Base-by-base conservation (phyloP, 1,284 basidiomycete genomes). In the Sporisorium reilianum region DNA sequence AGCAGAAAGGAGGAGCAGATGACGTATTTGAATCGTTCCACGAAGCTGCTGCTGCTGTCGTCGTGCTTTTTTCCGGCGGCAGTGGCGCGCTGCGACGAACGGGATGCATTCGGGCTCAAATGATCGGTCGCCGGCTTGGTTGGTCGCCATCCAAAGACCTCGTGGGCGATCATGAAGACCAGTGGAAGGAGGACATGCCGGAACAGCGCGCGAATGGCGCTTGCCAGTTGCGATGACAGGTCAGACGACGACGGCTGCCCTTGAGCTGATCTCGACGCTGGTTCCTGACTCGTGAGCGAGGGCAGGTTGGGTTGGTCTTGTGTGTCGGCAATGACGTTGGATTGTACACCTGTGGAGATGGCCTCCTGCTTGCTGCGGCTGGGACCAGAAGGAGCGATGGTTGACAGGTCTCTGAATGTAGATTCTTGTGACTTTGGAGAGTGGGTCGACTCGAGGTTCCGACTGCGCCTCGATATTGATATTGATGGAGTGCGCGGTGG, bases 1-100 rank as follows among this genome's bases (percentile, higher is more conserved):
- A 84, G 74, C 22, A 84, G 76, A 56, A 79, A 82, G 7, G 81
- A 83, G 5, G 82, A 81, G 59, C 79, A 82, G 52, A 84, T 67
- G 50, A 64, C 55, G 41, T 80, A 79, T 48, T 81, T 82, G 75
- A 84, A 82, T n/a, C 51, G 63, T 49, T 84, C 82, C 6, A 75
- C 64, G 50, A 83, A 83, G 45, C 54, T 51, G 14, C 45, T 46
- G 28, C 26, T 41, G n/a, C 45, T 46, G 20, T 57, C 56, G 30
- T 64, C 41, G 5, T 34, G 25, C 20, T 16, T 18, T n/a, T n/a
- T n/a, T n/a, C n/a, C 40, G 0, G 20, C 32, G 46, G 56, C 30
- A 9, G 51, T 14, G 10, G 52, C 12, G 16, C 11, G 52, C n/a
- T n/a, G 16, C 14, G 1, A 18, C 12, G 36, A 20, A 3, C 5